phyloP scores from a whole-genome alignment of 768 basidiomycete genomes.

The Tulasnella sp. region DNA sequence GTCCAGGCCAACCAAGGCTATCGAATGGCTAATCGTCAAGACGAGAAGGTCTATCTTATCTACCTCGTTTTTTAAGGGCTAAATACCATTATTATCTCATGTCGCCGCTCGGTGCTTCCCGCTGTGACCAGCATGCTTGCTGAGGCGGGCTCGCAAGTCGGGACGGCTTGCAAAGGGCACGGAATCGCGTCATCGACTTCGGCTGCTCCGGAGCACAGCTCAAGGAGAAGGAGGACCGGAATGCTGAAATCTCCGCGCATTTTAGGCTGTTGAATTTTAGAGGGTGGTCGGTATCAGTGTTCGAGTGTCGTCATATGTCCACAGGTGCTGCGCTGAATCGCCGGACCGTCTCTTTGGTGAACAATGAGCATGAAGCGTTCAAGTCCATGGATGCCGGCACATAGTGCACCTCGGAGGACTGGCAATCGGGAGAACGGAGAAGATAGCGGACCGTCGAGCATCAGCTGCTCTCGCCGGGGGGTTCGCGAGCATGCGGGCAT shows the following conservation, averaged over 20 bases:
- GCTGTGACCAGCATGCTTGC: background rate
- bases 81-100: background rate
- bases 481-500: background rate
- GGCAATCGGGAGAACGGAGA: background rate
- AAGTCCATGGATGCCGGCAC: background rate
- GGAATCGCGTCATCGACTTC: background rate
- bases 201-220: background rate
- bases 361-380: background rate
- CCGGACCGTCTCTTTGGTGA: background rate
- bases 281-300: background rate
- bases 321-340: background rate
- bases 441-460: background rate
- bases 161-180: background rate
- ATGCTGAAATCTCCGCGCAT: background rate
- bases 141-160: constrained; percentile 1
- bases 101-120: background rate
- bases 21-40: background rate
- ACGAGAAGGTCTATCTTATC: background rate
- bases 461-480: background rate
- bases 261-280: background rate
- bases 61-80: background rate
- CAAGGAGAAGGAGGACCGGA: background rate
- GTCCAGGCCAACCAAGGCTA: background rate
- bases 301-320: background rate
- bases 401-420: background rate